phyloP scores from a whole-genome alignment of 2,329 filamentous ascomycete genomes.

The Colletotrichum sp. region DNA sequence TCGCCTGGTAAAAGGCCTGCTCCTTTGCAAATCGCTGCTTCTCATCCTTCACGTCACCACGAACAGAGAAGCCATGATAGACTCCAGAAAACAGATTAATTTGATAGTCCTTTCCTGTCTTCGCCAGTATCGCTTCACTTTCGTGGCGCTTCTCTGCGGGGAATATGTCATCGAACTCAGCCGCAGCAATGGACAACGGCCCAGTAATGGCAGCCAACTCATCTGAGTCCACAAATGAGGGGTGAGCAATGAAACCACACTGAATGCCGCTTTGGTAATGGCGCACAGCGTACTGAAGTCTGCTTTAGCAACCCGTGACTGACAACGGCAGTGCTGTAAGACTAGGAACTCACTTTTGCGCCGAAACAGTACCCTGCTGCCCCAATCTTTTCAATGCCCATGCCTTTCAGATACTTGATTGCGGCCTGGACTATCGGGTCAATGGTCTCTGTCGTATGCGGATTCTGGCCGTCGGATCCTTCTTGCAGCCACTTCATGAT shows the following conservation, averaged over 20 bases:
- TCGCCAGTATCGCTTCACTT: background rate
- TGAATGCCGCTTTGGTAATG: background rate
- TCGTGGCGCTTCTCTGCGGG: background rate
- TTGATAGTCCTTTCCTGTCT: background rate
- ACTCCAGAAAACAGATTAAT: background rate
- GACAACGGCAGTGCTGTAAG: background rate
- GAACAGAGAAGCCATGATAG: background rate
- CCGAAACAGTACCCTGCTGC: background rate
- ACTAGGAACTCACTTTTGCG: background rate
- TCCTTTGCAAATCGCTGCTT: constrained; percentile 23
- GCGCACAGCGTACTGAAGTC: background rate
- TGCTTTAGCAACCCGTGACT: background rate
- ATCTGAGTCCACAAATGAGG: background rate
- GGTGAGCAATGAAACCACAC: background rate
- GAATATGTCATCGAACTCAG: background rate
- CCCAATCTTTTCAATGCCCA: background rate
- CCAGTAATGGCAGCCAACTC: background rate
- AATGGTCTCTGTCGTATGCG: background rate
- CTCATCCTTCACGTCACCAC: background rate
- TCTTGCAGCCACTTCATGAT: background rate
- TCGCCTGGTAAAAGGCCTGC: constrained; percentile 19
- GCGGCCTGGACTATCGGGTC: background rate
- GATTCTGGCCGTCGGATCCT: background rate
- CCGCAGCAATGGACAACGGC: background rate
- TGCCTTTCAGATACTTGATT: background rate